Conservation (phyloP, 176 grass and related monocot genomes). For the Aechmea fasciata region DNA sequence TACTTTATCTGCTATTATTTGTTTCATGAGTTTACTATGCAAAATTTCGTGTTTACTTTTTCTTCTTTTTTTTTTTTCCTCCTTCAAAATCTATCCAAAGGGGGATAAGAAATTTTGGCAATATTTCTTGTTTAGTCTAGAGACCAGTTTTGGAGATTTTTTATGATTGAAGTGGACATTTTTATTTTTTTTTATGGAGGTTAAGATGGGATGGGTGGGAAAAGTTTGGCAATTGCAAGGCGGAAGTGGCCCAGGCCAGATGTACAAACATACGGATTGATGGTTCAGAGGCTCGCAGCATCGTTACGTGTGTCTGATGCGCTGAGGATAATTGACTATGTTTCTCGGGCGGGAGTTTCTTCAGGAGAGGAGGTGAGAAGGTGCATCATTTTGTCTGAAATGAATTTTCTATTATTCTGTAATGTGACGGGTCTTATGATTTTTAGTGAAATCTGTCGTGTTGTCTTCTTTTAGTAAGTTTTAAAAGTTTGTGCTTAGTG, state of each 20-base stretch:
- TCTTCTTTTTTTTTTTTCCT: not conserved
- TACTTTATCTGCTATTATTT: too few species aligned
- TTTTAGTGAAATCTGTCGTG: not conserved
- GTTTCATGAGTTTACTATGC: too few species aligned
- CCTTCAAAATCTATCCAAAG: not conserved
- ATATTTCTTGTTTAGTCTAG: not conserved
- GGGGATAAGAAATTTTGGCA: not conserved
- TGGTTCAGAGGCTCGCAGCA: constrained; percentile 47
- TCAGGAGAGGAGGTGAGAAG: constrained; percentile 31
- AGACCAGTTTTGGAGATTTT: not conserved
- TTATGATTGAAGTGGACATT: not conserved
- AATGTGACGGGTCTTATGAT: not conserved
- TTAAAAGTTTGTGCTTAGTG: too few species aligned
- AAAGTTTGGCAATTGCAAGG: constrained; percentile 18
- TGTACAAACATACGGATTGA: constrained; percentile 47
- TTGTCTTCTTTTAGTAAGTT: too few species aligned
- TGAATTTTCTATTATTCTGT: not conserved
- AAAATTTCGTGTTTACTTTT: too few species aligned
- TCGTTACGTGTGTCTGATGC: constrained; percentile 56
- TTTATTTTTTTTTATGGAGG: not conserved
- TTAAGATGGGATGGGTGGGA: constrained; percentile 4
- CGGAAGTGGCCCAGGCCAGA: constrained; percentile 67
- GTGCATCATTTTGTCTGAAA: not conserved
- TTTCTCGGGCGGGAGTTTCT: constrained; percentile 51
- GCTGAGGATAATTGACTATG: constrained; percentile 43